Base-by-base conservation (phyloP, 345 rosid species). In the Camelina sativa region DNA sequence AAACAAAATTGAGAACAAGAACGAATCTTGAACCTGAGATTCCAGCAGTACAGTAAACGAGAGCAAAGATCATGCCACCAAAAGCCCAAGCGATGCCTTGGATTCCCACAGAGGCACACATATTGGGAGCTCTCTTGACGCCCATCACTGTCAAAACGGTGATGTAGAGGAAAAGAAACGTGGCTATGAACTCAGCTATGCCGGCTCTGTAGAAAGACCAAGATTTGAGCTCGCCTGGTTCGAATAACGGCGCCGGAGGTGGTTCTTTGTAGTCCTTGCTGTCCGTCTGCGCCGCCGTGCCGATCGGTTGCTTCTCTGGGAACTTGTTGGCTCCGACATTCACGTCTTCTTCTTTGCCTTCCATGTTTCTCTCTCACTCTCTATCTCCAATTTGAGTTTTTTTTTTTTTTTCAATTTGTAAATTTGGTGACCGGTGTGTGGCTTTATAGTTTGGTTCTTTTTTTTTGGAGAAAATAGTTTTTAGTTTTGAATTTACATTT, bases 71-170 rank as follows among this genome's bases (percentile, higher is more conserved):
- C 91, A 86, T 89, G 74, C 93, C 93, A 52, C 93, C 93, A 44
- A 89, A 89, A 43, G 91, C 88, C 93, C 93, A 86, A 46, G 93
- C 86, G 61, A 88, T 86, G 38, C 93, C 93, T 75, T 89, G 93
- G 58, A 89, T 80, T 41, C 91, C 93, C 2, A 89, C 91, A 28
- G 87, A 71, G 46, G 77, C 2, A 4, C 89, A 87, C 78, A 63
- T 80, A 76, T 62, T 46, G 10, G 50, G 64, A 55, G 88, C 40
- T 62, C 72, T 86, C 40, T 71, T 72, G 65, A 87, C 84, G 3
- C 93, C 91, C 87, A 87, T 85, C 76, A 89, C 91, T 60, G 93
- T 89, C 72, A 89, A 72, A 74, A 86, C 32, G 32, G 90, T 86
- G 81, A 88, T 65, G 72, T 86, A 86, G 43, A 88, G 88, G 80